Base-by-base conservation (phyloP, 345 rosid species). In the Syzygium grande region DNA sequence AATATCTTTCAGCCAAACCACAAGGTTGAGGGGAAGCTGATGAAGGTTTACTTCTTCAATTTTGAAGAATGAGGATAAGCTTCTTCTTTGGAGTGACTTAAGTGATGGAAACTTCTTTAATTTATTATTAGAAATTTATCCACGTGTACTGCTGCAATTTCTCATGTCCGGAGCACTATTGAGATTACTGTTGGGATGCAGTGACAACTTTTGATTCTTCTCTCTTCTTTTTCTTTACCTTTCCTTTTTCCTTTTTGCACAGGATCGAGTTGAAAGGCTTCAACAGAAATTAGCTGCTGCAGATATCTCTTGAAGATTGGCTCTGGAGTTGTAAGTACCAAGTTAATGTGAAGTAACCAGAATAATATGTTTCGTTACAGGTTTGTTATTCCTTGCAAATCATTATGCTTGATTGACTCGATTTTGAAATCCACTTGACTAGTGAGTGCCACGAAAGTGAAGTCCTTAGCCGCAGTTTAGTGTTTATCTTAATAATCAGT, bases 301-400 rank as follows among this genome's bases (percentile, higher is more conserved):
- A 53, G 86, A 85, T n/a, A 58, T 85, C 61, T 11, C 86, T 85
- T 85, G 86, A 84, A 85, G 41, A 30, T 85, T 85, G 86, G 51
- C 80, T 73, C 25, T 73, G 80, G 80, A 19, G 80, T 73, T 38
- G 19, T 38, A 34, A 73, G 43, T 65, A 65, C 78, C 78, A 30
- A 30, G 80, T 38, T 73, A 73, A 34, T 8, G 25, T 19, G 49
- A 25, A 34, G 80, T 73, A 73, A 17, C 49, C 80, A 10, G 19
- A 73, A 34, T 19, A 41, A 73, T 10, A 46, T 73, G 7, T 73
- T 9, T 34, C 16, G 25, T 38, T 73, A 38, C 14, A 19, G 49
- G 80, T 73, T 73, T 34, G 46, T 34, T 73, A 34, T 19, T 73
- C 7, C 80, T 73, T 19, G 80, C 49, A 38, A 73, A 11, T 34